A percentile compares a stretch with the other conserved stretches of the same genome.
These are phyloP conservation scores for Fusarium fujikuroi DNA, from an alignment of 2,329 filamentous ascomycete species.

Conservation along the genomic window DNA sequence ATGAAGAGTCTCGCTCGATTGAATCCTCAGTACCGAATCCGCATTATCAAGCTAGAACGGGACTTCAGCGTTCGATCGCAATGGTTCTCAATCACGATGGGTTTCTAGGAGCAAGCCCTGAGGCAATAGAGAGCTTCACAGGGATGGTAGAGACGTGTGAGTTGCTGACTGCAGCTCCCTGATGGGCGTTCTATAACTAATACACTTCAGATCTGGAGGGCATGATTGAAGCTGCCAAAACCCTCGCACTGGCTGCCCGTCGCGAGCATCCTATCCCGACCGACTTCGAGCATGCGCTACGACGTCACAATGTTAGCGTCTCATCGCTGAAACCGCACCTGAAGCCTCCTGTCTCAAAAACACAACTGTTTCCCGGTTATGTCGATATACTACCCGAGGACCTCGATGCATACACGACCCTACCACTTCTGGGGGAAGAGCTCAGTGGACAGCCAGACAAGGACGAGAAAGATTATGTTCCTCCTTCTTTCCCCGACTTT, in stretches of 20 bases:
- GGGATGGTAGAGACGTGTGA: conserved; percentile 67
- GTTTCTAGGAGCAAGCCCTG: conserved; percentile 64
- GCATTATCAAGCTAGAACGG: conserved; percentile 48
- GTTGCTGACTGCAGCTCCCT: conserved; percentile 35
- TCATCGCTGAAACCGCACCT: conserved; percentile 66
- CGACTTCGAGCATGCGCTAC: conserved; percentile 67
- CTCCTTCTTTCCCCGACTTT: conserved; percentile 68
- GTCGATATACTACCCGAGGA: conserved; percentile 52
- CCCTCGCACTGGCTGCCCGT: conserved; percentile 59
- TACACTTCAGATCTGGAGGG: conserved; percentile 57
- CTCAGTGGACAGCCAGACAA: conserved; percentile 69
- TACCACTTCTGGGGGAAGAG: conserved; percentile 62
- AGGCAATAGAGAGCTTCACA: conserved; percentile 69
- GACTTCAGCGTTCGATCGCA: conserved; percentile 66
- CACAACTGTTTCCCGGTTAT: conserved; percentile 53
- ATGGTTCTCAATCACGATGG: conserved; percentile 67
- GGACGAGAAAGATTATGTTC: conserved; percentile 65
- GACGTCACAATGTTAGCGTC: conserved; percentile 62
- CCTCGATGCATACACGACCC: conserved; percentile 53
- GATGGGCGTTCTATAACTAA: not conserved
- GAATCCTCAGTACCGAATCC: conserved; percentile 44
- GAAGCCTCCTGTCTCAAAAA: conserved; percentile 60
- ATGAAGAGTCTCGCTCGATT: conserved; percentile 32
- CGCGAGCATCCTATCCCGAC: conserved; percentile 64
- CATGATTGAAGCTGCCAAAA: conserved; percentile 61